These are phyloP conservation scores for Saturnispora sekii DNA, from an alignment of 805 yeast species.

Conservation along the genomic window DNA sequence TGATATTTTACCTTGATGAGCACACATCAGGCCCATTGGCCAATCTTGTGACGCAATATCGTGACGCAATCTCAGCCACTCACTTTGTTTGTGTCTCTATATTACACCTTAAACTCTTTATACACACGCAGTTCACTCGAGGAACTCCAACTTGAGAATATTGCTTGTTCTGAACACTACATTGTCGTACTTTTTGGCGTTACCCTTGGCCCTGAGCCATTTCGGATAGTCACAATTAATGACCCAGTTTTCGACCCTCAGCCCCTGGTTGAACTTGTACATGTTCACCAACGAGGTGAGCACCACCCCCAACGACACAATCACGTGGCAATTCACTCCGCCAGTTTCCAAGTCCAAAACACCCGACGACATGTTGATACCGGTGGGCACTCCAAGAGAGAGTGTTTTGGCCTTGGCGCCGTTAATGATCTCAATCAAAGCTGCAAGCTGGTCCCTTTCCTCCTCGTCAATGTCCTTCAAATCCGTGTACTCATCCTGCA, in stretches of 20 bases:
- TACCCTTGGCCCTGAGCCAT: conserved; percentile 34
- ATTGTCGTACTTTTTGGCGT: conserved; percentile 39
- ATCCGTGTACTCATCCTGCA: conserved; percentile 74
- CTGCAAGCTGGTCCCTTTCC: conserved; percentile 32
- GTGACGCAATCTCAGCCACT: too few relatives aligned
- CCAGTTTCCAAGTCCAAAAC: conserved; percentile 22
- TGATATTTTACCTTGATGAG: too few relatives aligned
- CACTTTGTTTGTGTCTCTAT: too few relatives aligned
- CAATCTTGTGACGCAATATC: too few relatives aligned
- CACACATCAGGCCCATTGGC: too few relatives aligned
- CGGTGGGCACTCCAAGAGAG: conserved; percentile 76
- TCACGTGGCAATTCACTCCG: conserved; percentile 35
- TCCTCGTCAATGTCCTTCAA: conserved; percentile 45
- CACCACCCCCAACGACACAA: conserved; percentile 68
- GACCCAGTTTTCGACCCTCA: conserved; percentile 47
- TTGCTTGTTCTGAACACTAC: not conserved
- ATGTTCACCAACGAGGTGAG: conserved; percentile 52
- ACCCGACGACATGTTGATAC: conserved; percentile 79
- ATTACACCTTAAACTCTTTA: not conserved
- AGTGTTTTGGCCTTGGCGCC: conserved; percentile 35
- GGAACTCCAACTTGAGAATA: not conserved
- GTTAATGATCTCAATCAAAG: conserved; percentile 62
- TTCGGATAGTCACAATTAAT: conserved; percentile 67
- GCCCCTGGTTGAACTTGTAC: conserved; percentile 41
- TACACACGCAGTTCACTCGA: not conserved